Evolutionary conservation across 495 filamentous ascomycete species (phyloP).

Genomic region (Tuber brumale): DNA sequence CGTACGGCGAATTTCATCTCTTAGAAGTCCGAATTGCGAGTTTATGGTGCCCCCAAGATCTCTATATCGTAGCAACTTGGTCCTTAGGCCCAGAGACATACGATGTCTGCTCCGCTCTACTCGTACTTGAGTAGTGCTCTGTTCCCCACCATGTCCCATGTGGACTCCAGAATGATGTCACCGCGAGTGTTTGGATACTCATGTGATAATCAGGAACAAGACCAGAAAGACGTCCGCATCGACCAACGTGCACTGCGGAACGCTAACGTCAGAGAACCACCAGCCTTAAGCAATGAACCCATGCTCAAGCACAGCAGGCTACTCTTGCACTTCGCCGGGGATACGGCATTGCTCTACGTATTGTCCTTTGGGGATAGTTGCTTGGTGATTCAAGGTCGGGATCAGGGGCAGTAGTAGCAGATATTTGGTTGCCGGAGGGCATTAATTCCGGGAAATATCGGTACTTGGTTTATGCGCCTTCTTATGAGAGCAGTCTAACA

Average conservation of each 20-base stretch:
- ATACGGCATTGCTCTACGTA: background rate
- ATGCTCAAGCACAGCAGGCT: background rate
- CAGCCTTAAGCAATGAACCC: background rate
- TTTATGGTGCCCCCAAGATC: background rate
- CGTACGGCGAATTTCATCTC: background rate
- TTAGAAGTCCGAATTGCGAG: background rate
- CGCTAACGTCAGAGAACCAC: background rate
- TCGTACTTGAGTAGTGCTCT: background rate
- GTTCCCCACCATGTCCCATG: background rate
- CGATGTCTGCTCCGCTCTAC: background rate
- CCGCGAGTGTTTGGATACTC: background rate
- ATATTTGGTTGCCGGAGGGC: background rate
- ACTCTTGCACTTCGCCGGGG: background rate
- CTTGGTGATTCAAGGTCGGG: background rate
- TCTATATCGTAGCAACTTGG: background rate
- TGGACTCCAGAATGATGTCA: background rate
- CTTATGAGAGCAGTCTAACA: background rate
- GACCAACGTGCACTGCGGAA: background rate
- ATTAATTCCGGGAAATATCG: background rate
- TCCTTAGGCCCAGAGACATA: background rate
- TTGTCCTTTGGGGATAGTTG: background rate
- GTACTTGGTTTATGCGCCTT: background rate
- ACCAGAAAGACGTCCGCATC: background rate
- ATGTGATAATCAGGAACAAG: background rate
- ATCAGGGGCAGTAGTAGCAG: background rate